phyloP scores from a whole-genome alignment of 352 stramenopile species.

The Pythium dissimile region DNA sequence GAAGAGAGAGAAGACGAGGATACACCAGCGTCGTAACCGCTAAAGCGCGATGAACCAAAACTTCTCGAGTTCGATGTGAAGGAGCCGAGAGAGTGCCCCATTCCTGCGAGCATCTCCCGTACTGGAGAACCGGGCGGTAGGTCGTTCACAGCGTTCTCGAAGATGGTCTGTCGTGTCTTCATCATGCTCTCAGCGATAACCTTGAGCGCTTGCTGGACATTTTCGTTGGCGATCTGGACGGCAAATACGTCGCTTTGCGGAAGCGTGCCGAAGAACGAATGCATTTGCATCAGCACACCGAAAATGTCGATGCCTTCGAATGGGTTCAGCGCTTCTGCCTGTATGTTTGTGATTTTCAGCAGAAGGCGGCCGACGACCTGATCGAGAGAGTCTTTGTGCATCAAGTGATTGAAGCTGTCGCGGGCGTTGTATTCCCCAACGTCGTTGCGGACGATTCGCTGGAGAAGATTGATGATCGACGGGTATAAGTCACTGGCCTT shows the following conservation, averaged over 20 bases:
- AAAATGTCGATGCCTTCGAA: conserved; percentile 83
- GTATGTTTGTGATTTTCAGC: conserved; percentile 52
- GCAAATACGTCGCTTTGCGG: conserved; percentile 59
- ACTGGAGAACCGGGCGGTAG: conserved; percentile 15
- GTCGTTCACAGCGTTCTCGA: conserved; percentile 62
- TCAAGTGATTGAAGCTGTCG: conserved; percentile 62
- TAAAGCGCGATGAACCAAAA: conserved; percentile 17
- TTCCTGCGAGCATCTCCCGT: conserved; percentile 34
- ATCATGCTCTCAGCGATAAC: conserved; percentile 65
- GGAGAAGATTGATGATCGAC: conserved; percentile 72
- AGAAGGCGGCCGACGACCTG: conserved; percentile 73
- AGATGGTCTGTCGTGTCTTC: conserved; percentile 42
- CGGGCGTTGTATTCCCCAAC: conserved; percentile 77
- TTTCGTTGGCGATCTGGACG: conserved; percentile 69
- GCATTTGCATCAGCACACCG: conserved; percentile 83
- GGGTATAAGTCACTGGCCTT: conserved; percentile 71
- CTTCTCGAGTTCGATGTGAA: conserved; percentile 13
- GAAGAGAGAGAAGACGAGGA: conserved; percentile 6
- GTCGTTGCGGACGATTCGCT: conserved; percentile 77
- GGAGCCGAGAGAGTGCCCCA: conserved; percentile 28
- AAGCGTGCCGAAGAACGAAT: conserved; percentile 80
- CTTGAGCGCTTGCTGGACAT: conserved; percentile 65
- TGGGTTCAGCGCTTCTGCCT: conserved; percentile 54
- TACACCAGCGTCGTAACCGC: conserved; percentile 19
- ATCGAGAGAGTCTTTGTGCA: conserved; percentile 75